Evolutionary conservation across 495 filamentous ascomycete genomes (phyloP).

Genomic region (Platismatia glauca): DNA sequence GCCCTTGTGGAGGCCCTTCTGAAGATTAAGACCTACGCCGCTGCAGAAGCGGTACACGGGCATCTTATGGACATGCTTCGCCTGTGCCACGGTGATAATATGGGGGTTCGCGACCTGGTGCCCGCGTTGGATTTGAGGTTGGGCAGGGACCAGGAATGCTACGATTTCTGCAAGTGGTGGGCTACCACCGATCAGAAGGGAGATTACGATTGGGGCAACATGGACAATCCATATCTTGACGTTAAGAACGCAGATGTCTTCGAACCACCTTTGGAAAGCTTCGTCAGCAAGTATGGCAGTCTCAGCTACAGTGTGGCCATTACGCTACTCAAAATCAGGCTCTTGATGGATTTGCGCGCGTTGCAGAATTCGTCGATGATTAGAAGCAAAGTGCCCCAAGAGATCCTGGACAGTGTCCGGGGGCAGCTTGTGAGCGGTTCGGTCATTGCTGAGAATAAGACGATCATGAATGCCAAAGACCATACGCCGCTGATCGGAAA

Average conservation of each 20-base stretch:
- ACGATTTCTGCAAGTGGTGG: slow-evolving; percentile 48
- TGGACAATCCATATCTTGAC: slow-evolving; percentile 25
- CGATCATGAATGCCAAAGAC: slow-evolving; percentile 20
- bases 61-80: slow-evolving; percentile 33
- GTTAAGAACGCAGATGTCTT: slow-evolving; percentile 27
- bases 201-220: slow-evolving; percentile 35
- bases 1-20: slow-evolving; percentile 27
- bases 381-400: slow-evolving; percentile 22
- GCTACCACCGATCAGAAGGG: slow-evolving; percentile 21
- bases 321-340: slow-evolving; percentile 32
- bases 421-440: slow-evolving; percentile 1
- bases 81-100: slow-evolving; percentile 37
- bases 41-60: slow-evolving; percentile 32
- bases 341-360: slow-evolving; percentile 30
- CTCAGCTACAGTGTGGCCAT: slow-evolving; percentile 26
- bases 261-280: slow-evolving; percentile 19
- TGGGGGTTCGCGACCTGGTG: slow-evolving; percentile 34
- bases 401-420: slow-evolving; percentile 24
- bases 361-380: slow-evolving; percentile 25
- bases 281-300: slow-evolving; percentile 16
- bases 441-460: background rate
- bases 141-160: slow-evolving; percentile 44
- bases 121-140: slow-evolving; percentile 40
- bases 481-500: slow-evolving; percentile 14
- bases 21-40: slow-evolving; percentile 28